A percentile compares a stretch with the other conserved stretches of the same genome.
phyloP scores from a whole-genome alignment of 805 yeast species.

The Saturnispora bothae region DNA sequence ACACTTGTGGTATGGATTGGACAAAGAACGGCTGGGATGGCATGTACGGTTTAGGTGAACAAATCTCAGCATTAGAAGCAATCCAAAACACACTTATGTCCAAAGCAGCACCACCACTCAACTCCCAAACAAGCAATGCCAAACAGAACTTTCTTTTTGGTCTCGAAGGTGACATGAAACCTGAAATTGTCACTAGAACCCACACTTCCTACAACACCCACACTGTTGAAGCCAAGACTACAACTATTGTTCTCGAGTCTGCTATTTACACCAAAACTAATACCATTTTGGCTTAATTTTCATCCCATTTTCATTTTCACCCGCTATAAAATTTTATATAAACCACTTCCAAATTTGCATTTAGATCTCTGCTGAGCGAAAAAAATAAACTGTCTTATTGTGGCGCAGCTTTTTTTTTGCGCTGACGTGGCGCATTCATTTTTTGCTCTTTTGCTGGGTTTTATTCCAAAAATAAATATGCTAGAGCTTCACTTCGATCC shows the following conservation, averaged over 20 bases:
- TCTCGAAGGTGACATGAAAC: not conserved
- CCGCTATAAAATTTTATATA: too few species aligned
- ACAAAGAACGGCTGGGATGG: conserved; percentile 49
- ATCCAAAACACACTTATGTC: conserved; percentile 45
- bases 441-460: too few species aligned
- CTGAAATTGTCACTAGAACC: conserved; percentile 4
- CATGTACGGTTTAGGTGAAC: conserved; percentile 66
- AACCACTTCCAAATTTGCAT: too few species aligned
- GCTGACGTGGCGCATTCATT: too few species aligned
- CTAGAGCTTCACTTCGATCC: too few species aligned
- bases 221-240: conserved; percentile 3
- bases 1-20: conserved; percentile 73
- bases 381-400: too few species aligned
- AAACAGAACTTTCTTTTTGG: conserved; percentile 7
- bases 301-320: not conserved
- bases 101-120: conserved; percentile 6
- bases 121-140: conserved; percentile 7
- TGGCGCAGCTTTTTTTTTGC: too few species aligned
- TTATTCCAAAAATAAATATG: too few species aligned
- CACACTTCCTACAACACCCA: conserved; percentile 5
- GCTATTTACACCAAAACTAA: not conserved
- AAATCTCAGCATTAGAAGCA: conserved; percentile 61
- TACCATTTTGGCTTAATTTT: too few species aligned
- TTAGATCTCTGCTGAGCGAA: too few species aligned
- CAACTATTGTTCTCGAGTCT: not conserved